phyloP scores from a whole-genome alignment of 768 basidiomycete species.

The Lenzites betulinus region DNA sequence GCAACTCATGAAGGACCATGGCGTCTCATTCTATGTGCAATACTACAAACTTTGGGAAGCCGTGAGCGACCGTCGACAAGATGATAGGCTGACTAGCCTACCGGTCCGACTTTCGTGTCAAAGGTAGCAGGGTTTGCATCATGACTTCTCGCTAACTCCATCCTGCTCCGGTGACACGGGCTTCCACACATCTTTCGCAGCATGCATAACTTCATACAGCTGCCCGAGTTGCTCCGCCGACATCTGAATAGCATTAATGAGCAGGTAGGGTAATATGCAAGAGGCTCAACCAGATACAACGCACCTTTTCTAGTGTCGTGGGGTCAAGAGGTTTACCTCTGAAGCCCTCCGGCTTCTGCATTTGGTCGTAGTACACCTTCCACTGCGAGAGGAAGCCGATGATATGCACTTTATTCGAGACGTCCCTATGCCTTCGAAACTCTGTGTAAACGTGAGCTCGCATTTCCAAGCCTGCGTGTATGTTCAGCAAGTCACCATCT shows the following conservation, averaged over 20 bases:
- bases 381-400: slow-evolving; percentile 96
- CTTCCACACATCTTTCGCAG: slow-evolving; percentile 87
- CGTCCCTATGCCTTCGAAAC: slow-evolving; percentile 78
- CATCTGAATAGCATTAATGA: slow-evolving; percentile 52
- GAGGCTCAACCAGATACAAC: background rate
- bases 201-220: slow-evolving; percentile 93
- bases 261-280: background rate
- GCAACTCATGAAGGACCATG: too few relatives aligned
- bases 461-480: background rate
- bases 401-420: slow-evolving; percentile 85
- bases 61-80: too few relatives aligned
- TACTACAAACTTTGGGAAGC: too few relatives aligned
- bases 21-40: too few relatives aligned
- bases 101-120: too few relatives aligned
- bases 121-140: too few relatives aligned
- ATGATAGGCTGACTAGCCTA: background rate
- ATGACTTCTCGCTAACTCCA: background rate
- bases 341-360: slow-evolving; percentile 51
- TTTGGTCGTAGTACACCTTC: slow-evolving; percentile 86
- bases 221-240: slow-evolving; percentile 91
- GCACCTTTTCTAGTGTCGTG: slow-evolving; percentile 71
- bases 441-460: slow-evolving; percentile 47
- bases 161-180: slow-evolving; percentile 33
- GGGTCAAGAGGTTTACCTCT: slow-evolving; percentile 69
- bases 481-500: slow-evolving; percentile 49